Conservation (phyloP, 2,329 filamentous ascomycete species). For the Apiospora hydei region DNA sequence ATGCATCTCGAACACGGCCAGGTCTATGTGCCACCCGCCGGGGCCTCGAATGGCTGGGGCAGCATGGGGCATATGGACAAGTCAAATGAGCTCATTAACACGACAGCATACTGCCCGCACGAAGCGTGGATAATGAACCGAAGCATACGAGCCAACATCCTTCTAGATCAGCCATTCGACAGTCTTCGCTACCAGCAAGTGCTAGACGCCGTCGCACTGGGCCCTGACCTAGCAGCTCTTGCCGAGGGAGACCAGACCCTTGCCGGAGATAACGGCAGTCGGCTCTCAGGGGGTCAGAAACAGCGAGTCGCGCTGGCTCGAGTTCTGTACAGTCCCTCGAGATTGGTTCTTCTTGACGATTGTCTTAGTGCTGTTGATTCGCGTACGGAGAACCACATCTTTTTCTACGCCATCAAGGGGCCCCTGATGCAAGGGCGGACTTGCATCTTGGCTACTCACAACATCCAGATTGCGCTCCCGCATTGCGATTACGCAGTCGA, state of each 20-base stretch:
- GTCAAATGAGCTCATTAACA: too few species aligned
- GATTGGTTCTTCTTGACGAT: constrained; percentile 31
- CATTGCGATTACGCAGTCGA: background rate
- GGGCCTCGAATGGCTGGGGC: background rate
- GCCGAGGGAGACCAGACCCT: constrained; percentile 36
- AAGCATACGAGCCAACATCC: constrained; percentile 32
- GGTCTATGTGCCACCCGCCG: background rate
- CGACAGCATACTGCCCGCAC: background rate
- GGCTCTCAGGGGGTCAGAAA: constrained; percentile 39
- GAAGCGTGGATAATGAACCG: constrained; percentile 75
- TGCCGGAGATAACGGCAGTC: constrained; percentile 39
- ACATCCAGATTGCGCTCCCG: background rate
- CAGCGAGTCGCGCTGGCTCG: constrained; percentile 33
- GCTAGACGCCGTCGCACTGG: constrained; percentile 30
- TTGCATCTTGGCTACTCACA: constrained; percentile 6
- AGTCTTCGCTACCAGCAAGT: constrained; percentile 29
- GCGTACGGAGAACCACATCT: constrained; percentile 28
- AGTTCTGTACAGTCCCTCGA: constrained; percentile 31
- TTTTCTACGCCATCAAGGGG: constrained; percentile 16
- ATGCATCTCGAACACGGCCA: background rate
- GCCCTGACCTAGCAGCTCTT: constrained; percentile 29
- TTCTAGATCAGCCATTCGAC: constrained; percentile 29
- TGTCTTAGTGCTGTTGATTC: constrained; percentile 32
- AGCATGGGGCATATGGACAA: too few species aligned
- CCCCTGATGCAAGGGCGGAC: background rate